A percentile compares a stretch with the other conserved stretches of the same genome.
Conservation (phyloP, 352 stramenopile genomes). For the Phytophthora idaei region DNA sequence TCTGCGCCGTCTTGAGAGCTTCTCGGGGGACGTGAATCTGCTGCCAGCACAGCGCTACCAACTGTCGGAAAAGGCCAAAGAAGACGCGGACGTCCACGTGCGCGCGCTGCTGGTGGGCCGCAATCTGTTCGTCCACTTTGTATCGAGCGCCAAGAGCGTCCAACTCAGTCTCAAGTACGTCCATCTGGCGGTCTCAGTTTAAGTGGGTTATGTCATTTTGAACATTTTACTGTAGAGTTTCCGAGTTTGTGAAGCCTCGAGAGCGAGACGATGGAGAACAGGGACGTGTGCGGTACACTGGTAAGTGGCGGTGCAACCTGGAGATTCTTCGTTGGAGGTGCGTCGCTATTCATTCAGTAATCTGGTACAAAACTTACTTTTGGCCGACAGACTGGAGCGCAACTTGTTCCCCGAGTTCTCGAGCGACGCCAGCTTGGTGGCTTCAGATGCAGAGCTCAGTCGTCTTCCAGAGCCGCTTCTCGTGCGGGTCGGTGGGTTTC, state of each 20-base stretch:
- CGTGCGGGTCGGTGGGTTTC: constrained; percentile 30
- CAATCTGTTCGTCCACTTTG: constrained; percentile 58
- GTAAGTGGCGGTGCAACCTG: constrained; percentile 42
- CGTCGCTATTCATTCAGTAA: not conserved
- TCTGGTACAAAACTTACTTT: not conserved
- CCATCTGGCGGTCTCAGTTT: not conserved
- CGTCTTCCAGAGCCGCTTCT: constrained; percentile 43
- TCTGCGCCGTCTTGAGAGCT: constrained; percentile 13
- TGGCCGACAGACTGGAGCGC: constrained; percentile 40
- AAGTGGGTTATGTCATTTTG: not conserved
- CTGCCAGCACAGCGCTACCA: constrained; percentile 30
- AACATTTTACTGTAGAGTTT: constrained; percentile 33
- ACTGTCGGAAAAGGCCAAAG: not conserved
- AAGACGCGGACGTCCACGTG: constrained; percentile 33
- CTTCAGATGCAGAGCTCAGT: constrained; percentile 48
- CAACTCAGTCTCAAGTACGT: constrained; percentile 43
- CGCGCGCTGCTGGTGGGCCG: constrained; percentile 39
- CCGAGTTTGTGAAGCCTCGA: constrained; percentile 46
- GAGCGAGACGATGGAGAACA: not conserved
- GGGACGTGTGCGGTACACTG: constrained; percentile 18
- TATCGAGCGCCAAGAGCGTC: constrained; percentile 32
- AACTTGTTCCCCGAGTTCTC: constrained; percentile 48
- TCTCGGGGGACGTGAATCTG: constrained; percentile 46
- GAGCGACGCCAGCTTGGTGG: not conserved
- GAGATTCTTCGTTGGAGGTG: constrained; percentile 54